Base-by-base conservation (phyloP, 257 asterid species). In the Rehmannia glutinosa region DNA sequence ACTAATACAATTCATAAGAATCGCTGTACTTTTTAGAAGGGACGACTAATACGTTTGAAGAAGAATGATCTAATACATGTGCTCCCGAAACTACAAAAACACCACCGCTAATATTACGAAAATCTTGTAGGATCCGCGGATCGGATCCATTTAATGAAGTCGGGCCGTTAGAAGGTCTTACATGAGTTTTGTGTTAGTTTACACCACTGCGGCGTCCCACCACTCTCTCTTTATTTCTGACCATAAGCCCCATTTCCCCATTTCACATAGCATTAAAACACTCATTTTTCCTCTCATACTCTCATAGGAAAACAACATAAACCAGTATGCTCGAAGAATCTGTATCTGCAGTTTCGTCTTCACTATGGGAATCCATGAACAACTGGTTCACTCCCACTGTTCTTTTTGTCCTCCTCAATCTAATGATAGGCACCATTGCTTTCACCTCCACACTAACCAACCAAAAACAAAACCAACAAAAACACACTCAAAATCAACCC, bases 321-420 rank as follows among this genome's bases (percentile, higher is more conserved):
- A 13, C 62, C 38, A 62, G 24, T 59, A 86, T 91, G 96, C 72
- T 79, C 33, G 92, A 83, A 79, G 96, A 86, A 38, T 72, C 90
- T 35, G 93, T 78, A 10, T 78, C 97, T 55, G 71, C 87, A 32
- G 67, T 82, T 5, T 80, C 88, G 41, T 84, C 95, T 51, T 91
- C 98, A 30, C 33, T 86, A 67, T 85, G 96, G 94, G 78, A 86
- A 13, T 82, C 94, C 58, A 83, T 91, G 84, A 86, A 82, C 89
- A 88, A 90, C 78, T 91, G 91, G 93, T 83, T 91, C 68, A 86
- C 98, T 51, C 98, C 98, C 25, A 80, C 96, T 17, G 90, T 89
- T 30, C 83, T 91, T 38, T 91, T 91, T 55, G 80, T 89, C 19
- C 87, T 91, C 47, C 95, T 91, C 69, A 91, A 91, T 70, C 69